Base-by-base conservation (phyloP, 108 stramenopile genomes). In the Nitzschia sp. region DNA sequence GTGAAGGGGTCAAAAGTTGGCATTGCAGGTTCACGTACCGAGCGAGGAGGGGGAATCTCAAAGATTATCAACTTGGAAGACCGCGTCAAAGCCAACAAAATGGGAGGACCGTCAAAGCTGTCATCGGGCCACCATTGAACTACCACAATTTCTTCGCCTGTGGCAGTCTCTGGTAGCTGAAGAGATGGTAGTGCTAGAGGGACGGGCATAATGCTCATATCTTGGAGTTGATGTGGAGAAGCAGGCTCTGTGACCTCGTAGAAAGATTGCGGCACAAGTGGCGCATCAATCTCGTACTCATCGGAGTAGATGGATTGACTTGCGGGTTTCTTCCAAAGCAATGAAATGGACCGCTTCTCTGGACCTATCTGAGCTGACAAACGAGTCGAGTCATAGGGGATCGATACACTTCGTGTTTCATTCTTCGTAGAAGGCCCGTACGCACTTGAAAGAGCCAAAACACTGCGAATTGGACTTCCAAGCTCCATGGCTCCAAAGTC, bases 401-500 rank as follows among this genome's bases (percentile, higher is more conserved):
- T 78, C 9, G 82, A 83, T 26, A 54, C 72, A 5, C 14, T 40
- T 12, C 24, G 39, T 40, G 37, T 5, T 39, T 40, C 56, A 9
- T n/a, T 6, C 20, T 59, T 68, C 24, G 15, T 20, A 10, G n/a
- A 12, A 26, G 40, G 6, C 10, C 39, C 15, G 14, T 24, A 25
- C 8, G 60, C 53, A 40, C 62, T 72, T 19, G 60, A 58, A 10
- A 84, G 63, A 3, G 78, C 54, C 57, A 90, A 71, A 40, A 87
- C 81, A 65, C 84, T 83, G 14, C 86, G 74, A 20, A 87, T 51
- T 0, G 92, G 89, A 58, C 83, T 77, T 50, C 89, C 92, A 25
- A 93, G 77, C 51, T 93, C 89, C 85, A 93, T 80, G 24, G 85
- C 87, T 51, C 87, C 89, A 53, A 89, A 87, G 41, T 89, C 87